These are phyloP conservation scores for Penicillium roqueforti DNA, from an alignment of 495 filamentous ascomycete species.

Conservation along the genomic window DNA sequence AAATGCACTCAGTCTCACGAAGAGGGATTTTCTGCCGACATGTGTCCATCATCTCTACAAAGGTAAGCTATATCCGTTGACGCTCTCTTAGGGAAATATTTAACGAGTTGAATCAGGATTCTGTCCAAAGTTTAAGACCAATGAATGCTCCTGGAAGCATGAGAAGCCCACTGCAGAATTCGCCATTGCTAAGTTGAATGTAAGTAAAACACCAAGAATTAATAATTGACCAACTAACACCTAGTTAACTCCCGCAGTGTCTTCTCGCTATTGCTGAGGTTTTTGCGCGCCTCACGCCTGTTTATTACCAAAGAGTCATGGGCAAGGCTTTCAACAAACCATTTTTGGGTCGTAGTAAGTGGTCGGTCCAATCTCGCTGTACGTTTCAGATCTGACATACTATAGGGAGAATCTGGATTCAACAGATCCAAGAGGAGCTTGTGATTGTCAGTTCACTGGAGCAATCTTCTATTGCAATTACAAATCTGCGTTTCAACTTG, in stretches of 20 bases:
- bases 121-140: neutral
- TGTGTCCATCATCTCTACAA: neutral
- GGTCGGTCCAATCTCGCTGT: neutral
- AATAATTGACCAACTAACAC: neutral
- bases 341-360: slow-evolving; percentile 11
- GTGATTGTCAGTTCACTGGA: slow-evolving; percentile 17
- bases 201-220: neutral
- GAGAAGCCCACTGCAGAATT: neutral
- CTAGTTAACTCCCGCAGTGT: neutral
- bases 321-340: neutral
- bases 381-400: neutral
- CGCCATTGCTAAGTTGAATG: neutral
- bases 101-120: neutral
- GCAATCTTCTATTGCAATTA: slow-evolving; percentile 12
- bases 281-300: slow-evolving; percentile 8
- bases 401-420: slow-evolving; percentile 20
- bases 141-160: slow-evolving; percentile 5
- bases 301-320: slow-evolving; percentile 15
- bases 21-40: neutral
- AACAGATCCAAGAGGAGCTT: slow-evolving; percentile 13
- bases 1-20: neutral
- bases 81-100: neutral
- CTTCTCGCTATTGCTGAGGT: slow-evolving; percentile 9
- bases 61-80: neutral
- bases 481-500: neutral